Evolutionary conservation across 371 early-diverging fungal genomes (phyloP).

Genomic region (Mucor velutinosus): DNA sequence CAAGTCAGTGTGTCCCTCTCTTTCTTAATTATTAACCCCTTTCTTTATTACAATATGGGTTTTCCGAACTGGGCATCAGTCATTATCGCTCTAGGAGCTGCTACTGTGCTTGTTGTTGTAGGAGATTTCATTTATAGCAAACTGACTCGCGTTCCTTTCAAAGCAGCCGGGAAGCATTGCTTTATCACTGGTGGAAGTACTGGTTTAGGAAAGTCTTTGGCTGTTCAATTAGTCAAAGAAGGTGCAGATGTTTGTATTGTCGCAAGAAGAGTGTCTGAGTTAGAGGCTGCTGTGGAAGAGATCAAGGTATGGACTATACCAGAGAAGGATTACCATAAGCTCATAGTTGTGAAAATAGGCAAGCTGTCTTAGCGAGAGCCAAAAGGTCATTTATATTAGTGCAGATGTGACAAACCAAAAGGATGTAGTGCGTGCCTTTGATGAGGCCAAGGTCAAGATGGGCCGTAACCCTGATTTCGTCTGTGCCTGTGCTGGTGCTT

Average conservation of each 20-base stretch:
- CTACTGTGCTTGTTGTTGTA: slow-evolving; percentile 16
- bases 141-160: slow-evolving; percentile 37
- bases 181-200: slow-evolving; percentile 94
- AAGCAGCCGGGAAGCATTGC: slow-evolving; percentile 65
- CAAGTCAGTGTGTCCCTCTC: neutral
- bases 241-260: slow-evolving; percentile 92
- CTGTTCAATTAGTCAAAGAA: slow-evolving; percentile 67
- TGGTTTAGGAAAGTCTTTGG: slow-evolving; percentile 89
- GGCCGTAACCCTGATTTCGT: slow-evolving; percentile 71
- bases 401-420: slow-evolving; percentile 65
- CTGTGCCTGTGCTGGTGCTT: slow-evolving; percentile 79
- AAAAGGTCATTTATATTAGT: slow-evolving; percentile 53
- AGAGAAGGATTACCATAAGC: neutral
- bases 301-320: slow-evolving; percentile 44
- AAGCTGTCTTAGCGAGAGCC: slow-evolving; percentile 21
- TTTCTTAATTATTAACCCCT: neutral
- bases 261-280: slow-evolving; percentile 66
- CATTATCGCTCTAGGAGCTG: slow-evolving; percentile 35
- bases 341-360: neutral
- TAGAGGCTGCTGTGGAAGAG: slow-evolving; percentile 59
- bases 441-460: slow-evolving; percentile 60
- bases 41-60: slow-evolving; percentile 24
- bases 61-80: slow-evolving; percentile 44
- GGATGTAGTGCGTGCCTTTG: slow-evolving; percentile 61
- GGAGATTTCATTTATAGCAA: slow-evolving; percentile 30